Evolutionary conservation across 2,329 filamentous ascomycete species (phyloP).

Genomic region (Pestalotiopsis fici): DNA sequence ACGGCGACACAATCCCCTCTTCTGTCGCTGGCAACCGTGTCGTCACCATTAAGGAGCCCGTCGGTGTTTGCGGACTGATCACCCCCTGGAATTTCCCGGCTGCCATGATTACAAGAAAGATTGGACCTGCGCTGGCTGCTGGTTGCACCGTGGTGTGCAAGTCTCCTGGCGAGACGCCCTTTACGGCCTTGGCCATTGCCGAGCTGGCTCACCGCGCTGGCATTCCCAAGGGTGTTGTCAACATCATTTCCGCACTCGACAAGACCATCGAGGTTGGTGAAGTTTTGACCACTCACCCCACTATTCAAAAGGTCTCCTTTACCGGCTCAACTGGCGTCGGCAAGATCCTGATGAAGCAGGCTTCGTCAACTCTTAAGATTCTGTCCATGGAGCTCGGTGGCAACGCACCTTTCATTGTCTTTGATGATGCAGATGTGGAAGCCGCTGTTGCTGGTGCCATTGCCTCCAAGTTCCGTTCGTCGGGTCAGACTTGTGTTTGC

Average conservation of each 20-base stretch:
- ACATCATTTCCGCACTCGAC: conserved; percentile 77
- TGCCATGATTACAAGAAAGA: conserved; percentile 73
- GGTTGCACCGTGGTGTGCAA: conserved; percentile 95
- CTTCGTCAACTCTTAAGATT: conserved; percentile 79
- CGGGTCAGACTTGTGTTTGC: conserved; percentile 93
- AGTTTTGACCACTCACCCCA: conserved; percentile 73
- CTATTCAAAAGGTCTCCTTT: conserved; percentile 88
- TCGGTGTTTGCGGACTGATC: conserved; percentile 81
- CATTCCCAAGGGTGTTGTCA: conserved; percentile 87
- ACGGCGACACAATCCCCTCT: conserved; percentile 75
- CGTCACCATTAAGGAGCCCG: conserved; percentile 78
- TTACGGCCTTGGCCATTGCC: conserved; percentile 83
- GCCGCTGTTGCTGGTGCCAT: conserved; percentile 81
- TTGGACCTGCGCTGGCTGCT: conserved; percentile 79
- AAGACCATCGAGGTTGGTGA: conserved; percentile 82
- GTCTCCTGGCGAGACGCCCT: conserved; percentile 88
- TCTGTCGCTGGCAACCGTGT: conserved; percentile 73
- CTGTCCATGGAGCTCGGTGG: conserved; percentile 88
- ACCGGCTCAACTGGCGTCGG: conserved; percentile 76
- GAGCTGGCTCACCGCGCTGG: conserved; percentile 86
- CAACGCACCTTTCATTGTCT: conserved; percentile 95
- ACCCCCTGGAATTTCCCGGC: conserved; percentile 90
- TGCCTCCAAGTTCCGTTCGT: conserved; percentile 87
- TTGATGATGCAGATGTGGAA: conserved; percentile 91
- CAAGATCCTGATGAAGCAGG: conserved; percentile 86